Evolutionary conservation across 306 rosid species (phyloP), one percentile per base, ranked within the genome.

Genomic region (Fragaria ananassa): DNA sequence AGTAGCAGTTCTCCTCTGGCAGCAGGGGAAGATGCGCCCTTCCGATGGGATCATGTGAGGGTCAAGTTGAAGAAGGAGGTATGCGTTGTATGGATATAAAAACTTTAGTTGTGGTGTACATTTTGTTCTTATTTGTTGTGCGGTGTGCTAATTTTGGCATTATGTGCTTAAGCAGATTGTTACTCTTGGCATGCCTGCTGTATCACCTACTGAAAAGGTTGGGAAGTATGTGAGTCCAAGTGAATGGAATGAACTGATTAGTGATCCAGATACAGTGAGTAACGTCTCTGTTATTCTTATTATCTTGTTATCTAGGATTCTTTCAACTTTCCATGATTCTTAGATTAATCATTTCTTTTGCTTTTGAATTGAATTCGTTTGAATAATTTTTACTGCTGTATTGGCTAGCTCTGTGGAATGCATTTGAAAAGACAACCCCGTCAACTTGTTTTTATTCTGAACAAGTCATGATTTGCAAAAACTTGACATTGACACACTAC

Each of bases 41-140:
- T 95, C 68, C 83, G 97, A 67, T 95, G 97, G 98, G 97, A 95
- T 79, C 96, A 95, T 78, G 97, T 95, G 84, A 88, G 98, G 82
- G 95, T 95, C 86, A 95, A 92, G 83, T 80, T 95, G 89, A 95
- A 94, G 89, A 94, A 92, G 79, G 98, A 95, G 95, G 97, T 95
- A 71, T 19, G 10, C 1, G 46, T 76, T 81, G 23, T 12, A 37
- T 47, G 31, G 18, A 51, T 72, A 29, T 41, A 1, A 13, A 5
- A 50, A 8, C 7, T 13, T 64, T 41, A 0, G 41, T 42, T 79
- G n/a, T 1, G 27, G 13, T 2, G 56, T 58, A 18, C 64, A 1
- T 15, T 45, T 29, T 35, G 11, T 47, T 69, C 9, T 71, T 64
- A 29, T 13, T 21, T 31, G 15, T 50, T 60, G 14, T 13, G 17